phyloP scores from a whole-genome alignment of 495 filamentous ascomycete species.

The Penicillium bialowiezense region DNA sequence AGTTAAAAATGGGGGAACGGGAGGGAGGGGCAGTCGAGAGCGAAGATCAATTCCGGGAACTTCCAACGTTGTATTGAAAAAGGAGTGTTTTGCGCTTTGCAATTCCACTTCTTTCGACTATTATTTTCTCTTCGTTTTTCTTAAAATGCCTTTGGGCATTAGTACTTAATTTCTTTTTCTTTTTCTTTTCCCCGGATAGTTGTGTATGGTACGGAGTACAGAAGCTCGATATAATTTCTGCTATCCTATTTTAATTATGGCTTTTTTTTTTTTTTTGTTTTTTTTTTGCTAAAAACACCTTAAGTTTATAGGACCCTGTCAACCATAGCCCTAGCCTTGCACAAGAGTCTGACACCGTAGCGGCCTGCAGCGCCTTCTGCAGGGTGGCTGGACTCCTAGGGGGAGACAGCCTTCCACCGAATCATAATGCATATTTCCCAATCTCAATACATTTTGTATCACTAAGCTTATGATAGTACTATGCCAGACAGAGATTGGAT shows the following conservation, averaged over 20 bases:
- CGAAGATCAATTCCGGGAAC: constrained; percentile 26
- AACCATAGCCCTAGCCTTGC: constrained; percentile 4
- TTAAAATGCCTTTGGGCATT: neutral
- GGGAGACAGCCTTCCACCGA: neutral
- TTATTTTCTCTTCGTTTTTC: constrained; percentile 4
- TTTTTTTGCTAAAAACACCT: too few species aligned
- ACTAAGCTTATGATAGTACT: neutral
- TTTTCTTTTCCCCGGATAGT: neutral
- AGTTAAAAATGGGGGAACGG: constrained; percentile 11
- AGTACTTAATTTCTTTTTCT: constrained; percentile 6
- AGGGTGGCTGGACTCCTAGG: constrained; percentile 8
- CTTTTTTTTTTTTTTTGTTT: too few species aligned
- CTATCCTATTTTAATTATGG: too few species aligned
- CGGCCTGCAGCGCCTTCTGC: constrained; percentile 16
- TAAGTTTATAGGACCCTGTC: neutral
- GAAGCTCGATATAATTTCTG: too few species aligned
- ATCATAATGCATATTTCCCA: neutral
- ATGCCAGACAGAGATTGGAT: neutral
- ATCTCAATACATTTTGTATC: neutral
- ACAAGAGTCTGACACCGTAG: constrained; percentile 16
- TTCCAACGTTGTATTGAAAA: constrained; percentile 9
- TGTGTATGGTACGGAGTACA: neutral
- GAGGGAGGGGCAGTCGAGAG: constrained; percentile 21
- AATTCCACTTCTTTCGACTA: neutral
- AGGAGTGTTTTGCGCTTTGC: constrained; percentile 3